Base-by-base conservation (phyloP, 176 grass and related monocot genomes). In the Otatea glauca region DNA sequence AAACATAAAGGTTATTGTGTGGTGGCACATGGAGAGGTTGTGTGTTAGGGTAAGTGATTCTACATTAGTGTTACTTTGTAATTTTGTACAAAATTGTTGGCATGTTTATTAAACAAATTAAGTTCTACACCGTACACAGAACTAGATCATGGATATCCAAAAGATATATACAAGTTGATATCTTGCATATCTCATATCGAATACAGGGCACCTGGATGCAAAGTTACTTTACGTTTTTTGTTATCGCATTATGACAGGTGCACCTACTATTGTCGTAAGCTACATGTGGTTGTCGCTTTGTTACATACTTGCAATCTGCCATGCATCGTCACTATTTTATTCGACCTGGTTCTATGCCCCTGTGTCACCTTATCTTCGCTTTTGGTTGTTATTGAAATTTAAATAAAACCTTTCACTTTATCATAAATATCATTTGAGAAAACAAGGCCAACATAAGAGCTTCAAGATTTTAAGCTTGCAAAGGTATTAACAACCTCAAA, bases 341-440 rank as follows among this genome's bases (percentile, higher is more conserved):
- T 4, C 5, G 1, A 35, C 0, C 0, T 11, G 0, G 24, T 23
- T 43, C 1, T 1, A 0, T 6, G 1, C 13, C 2, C 1, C 0
- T 2, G 20, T 0, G 32, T 11, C 16, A 43, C 18, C 9, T 5
- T 43, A 41, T 69, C 10, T 68, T 2, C 9, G 1, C 0, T 43
- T 23, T 43, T 12, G 9, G 4, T 42, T 1, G 5, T 34, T 47
- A 14, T 72, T 16, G 12, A 47, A 17, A 35, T 49, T 49, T 13
- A 49, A 49, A 48, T 45, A 48, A 72, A 48, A 4, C 1, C n/a
- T 10, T 27, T 27, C 9, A 41, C 16, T 38, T 37, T 18, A 44
- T 6, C 20, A 11, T 9, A 35, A 0, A 2, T 21, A 69, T n/a
- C 9, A 69, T 68, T 29, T 63, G 11, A 61, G 10, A 13, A 2